Evolutionary conservation across 73 alveolate species (phyloP).

Genomic region (Paramecium tetraurelia): DNA sequence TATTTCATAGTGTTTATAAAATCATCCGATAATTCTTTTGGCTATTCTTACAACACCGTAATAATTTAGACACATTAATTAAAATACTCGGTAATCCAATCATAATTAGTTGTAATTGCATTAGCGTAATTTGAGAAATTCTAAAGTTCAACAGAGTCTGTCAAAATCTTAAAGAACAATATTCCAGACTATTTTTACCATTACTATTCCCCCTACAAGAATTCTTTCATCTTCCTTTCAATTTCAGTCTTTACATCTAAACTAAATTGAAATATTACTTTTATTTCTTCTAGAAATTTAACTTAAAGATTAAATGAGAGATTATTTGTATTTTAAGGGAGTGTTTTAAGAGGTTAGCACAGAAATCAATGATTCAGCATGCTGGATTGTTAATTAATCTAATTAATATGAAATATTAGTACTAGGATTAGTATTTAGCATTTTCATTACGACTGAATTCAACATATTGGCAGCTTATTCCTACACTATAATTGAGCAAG

Average conservation of each 20-base stretch:
- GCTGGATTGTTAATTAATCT: not conserved
- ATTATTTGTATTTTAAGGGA: not conserved
- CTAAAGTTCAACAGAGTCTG: not conserved
- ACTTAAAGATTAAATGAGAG: not conserved
- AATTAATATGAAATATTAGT: not conserved
- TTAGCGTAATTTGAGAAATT: not conserved
- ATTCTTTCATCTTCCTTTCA: not conserved
- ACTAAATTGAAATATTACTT: not conserved
- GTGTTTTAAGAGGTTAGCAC: not conserved
- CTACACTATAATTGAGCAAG: not conserved
- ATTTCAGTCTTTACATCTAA: not conserved
- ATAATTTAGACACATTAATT: not conserved
- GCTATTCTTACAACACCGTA: not conserved
- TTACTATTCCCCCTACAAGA: not conserved
- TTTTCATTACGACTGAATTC: not conserved
- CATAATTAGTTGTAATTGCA: not conserved
- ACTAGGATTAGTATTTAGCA: not conserved
- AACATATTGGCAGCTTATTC: slow-evolving; percentile 26
- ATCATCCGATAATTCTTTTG: not conserved
- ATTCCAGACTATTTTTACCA: not conserved
- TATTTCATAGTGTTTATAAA: not conserved
- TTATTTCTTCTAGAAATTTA: not conserved
- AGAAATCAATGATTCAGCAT: not conserved
- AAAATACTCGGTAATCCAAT: slow-evolving; percentile 7
- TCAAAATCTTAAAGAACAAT: not conserved